Percentiles rank a stretch among this genome's conserved stretches.
phyloP scores from a whole-genome alignment of 768 basidiomycete genomes.

The Crassisporium funariophilum region DNA sequence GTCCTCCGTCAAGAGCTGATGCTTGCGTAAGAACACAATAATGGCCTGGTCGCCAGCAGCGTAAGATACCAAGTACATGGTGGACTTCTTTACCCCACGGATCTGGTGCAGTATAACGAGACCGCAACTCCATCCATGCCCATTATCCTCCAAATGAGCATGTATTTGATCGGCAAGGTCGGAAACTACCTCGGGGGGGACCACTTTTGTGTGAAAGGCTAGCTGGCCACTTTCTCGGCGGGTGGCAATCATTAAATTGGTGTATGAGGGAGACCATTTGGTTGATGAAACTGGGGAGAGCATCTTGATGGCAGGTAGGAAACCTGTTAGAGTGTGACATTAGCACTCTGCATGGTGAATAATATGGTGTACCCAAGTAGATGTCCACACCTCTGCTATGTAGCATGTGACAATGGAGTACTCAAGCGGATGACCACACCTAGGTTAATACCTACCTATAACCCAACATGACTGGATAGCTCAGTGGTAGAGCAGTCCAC shows the following conservation, averaged over 20 bases:
- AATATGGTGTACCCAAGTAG: too few relatives aligned
- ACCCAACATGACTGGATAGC: too few relatives aligned
- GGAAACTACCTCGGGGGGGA: slow-evolving; percentile 7
- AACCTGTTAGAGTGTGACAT: too few relatives aligned
- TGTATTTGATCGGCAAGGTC: slow-evolving; percentile 20
- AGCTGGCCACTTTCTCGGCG: slow-evolving; percentile 15
- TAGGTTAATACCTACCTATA: too few relatives aligned
- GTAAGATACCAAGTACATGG: slow-evolving; percentile 7
- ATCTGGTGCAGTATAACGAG: slow-evolving; percentile 32
- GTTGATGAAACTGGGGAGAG: slow-evolving; percentile 4
- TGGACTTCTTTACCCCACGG: slow-evolving; percentile 25
- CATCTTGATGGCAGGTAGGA: slow-evolving; percentile 23
- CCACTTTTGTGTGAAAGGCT: slow-evolving; percentile 17
- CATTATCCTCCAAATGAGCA: background rate
- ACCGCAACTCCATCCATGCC: slow-evolving; percentile 15
- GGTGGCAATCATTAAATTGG: slow-evolving; percentile 23
- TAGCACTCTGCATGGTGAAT: too few relatives aligned
- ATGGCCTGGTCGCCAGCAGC: background rate
- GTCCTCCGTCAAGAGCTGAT: too few relatives aligned
- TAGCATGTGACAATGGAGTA: too few relatives aligned
- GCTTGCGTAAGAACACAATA: slow-evolving; percentile 7
- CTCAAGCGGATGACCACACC: too few relatives aligned
- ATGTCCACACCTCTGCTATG: too few relatives aligned
- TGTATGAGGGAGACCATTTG: slow-evolving; percentile 28
- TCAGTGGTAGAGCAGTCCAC: too few relatives aligned